phyloP scores from a whole-genome alignment of 2,329 filamentous ascomycete species.

The Ophiostoma australiae region DNA sequence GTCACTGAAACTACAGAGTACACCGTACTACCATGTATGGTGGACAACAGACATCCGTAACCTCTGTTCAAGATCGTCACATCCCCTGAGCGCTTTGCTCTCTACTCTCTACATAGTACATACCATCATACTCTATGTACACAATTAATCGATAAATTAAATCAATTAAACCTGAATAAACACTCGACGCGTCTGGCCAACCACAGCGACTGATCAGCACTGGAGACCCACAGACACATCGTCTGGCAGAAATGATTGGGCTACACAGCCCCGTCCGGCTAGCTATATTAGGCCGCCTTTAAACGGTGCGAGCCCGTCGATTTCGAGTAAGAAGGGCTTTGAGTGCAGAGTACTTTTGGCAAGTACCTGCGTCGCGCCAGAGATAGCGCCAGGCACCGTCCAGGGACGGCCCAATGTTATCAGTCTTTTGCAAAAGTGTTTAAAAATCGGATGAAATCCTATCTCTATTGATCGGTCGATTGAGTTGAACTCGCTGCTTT shows the following conservation, averaged over 20 bases:
- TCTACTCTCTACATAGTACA: too few relatives aligned
- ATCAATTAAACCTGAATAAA: neutral
- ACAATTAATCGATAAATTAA: neutral
- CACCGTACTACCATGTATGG: too few relatives aligned
- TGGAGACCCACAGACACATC: neutral
- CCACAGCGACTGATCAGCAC: neutral
- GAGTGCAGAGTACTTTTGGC: neutral
- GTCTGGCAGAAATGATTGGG: neutral
- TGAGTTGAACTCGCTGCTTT: too few relatives aligned
- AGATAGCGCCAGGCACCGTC: slow-evolving; percentile 13
- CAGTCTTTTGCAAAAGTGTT: neutral
- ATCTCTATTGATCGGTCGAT: neutral
- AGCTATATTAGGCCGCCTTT: neutral
- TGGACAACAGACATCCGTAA: neutral
- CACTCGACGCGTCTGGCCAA: slow-evolving; percentile 2
- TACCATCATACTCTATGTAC: too few relatives aligned
- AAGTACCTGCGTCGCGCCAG: slow-evolving; percentile 14
- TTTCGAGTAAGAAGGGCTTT: neutral
- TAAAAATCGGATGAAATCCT: neutral
- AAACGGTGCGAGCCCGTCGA: slow-evolving; percentile 11
- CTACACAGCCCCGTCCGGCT: neutral
- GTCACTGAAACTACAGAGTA: neutral
- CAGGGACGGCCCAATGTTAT: neutral
- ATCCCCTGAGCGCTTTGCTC: neutral
- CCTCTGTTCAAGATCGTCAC: neutral